Conservation (phyloP, 768 basidiomycete species). For the Solioccasus polychromus region DNA sequence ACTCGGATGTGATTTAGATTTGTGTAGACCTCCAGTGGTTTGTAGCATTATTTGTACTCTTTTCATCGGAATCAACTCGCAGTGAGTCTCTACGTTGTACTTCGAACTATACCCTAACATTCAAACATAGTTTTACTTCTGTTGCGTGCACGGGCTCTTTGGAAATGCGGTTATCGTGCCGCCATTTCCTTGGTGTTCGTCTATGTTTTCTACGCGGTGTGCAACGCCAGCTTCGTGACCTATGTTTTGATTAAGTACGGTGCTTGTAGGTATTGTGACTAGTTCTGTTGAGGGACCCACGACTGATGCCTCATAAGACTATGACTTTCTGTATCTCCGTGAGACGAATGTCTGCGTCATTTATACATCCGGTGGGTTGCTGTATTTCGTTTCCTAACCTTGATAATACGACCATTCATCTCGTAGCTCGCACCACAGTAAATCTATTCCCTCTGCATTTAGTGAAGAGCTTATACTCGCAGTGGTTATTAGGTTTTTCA, state of each 20-base stretch:
- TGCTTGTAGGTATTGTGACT: too few relatives aligned
- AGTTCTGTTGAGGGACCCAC: too few relatives aligned
- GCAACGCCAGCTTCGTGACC: too few relatives aligned
- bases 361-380: background rate
- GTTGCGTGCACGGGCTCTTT: constrained; percentile 19
- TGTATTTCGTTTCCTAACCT: background rate
- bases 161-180: constrained; percentile 7
- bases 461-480: too few relatives aligned
- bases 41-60: background rate
- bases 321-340: background rate
- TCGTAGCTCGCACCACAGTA: too few relatives aligned
- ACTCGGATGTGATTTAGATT: constrained; percentile 3
- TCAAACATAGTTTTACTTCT: constrained; percentile 16
- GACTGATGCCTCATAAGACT: too few relatives aligned
- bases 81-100: too few relatives aligned
- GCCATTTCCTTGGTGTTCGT: constrained; percentile 3
- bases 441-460: too few relatives aligned
- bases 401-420: too few relatives aligned
- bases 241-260: background rate
- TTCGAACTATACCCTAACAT: too few relatives aligned
- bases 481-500: constrained; percentile 5
- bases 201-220: constrained; percentile 13
- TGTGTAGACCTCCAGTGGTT: constrained; percentile 5
- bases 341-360: constrained; percentile 2
- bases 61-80: constrained; percentile 14